Evolutionary conservation across 768 basidiomycete species (phyloP), one percentile per base, ranked within the genome.

Genomic region (Tulasnella sp.): DNA sequence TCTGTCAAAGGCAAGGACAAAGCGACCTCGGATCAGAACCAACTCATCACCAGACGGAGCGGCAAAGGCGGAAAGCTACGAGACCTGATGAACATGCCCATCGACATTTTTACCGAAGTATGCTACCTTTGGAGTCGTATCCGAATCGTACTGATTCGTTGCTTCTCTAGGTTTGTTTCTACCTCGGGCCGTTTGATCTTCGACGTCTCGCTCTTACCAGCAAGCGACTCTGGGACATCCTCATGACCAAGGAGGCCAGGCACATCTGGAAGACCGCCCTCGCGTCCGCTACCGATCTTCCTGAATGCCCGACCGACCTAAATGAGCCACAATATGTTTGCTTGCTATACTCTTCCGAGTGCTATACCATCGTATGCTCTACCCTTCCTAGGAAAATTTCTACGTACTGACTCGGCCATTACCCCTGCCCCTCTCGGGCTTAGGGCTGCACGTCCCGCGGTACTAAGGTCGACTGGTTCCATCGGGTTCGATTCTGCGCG

Each of bases 71-170:
- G 80, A n/a, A 79, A 77, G 46, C 80, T 81, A 36, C 79, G 36
- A 6, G 76, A 75, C 39, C 31, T 81, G 44, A 80, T 81, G 80
- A 75, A 80, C 36, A 76, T 81, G 80, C 80, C 80, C 16, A 27
- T 81, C n/a, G 80, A 81, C 56, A 80, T 81, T 42, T 81, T 81
- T 27, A 72, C 74, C 21, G 80, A 80, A 48, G 80, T 81, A 80
- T 36, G 68, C 16, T 34, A 14, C 2, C 27, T 31, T 38, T 27
- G 14, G n/a, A 5, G 18, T 18, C 38, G 39, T 79, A 0, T 40
- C 19, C 1, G 36, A 19, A 27, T 10, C n/a, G 58, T 27, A n/a
- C 72, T 78, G 40, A 58, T n/a, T 24, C 4, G 44, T 62, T 19
- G 1, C 27, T 36, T 39, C 19, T 1, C 44, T 58, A 80, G 80